phyloP scores from a whole-genome alignment of 345 rosid species.

The Draba incana region DNA sequence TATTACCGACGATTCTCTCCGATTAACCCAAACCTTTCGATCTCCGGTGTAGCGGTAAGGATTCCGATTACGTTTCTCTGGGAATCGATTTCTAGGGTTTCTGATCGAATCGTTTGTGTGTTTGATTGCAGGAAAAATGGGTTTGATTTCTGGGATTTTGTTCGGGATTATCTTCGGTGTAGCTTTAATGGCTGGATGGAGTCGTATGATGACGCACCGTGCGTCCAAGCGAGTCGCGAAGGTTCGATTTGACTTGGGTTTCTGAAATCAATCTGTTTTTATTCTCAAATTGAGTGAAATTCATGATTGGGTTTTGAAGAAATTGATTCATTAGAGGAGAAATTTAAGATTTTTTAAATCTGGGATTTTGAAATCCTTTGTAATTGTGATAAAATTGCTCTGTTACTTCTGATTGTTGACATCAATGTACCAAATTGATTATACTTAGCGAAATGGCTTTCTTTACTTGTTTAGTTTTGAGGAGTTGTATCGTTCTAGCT shows the following conservation, averaged over 20 bases:
- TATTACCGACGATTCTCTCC: slow-evolving; percentile 23
- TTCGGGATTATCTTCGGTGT: slow-evolving; percentile 85
- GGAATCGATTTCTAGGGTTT: slow-evolving; percentile 5
- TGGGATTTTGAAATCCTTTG: neutral
- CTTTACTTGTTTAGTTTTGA: neutral
- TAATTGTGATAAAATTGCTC: slow-evolving; percentile 5
- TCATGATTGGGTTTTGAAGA: neutral
- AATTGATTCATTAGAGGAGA: neutral
- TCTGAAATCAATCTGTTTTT: slow-evolving; percentile 2
- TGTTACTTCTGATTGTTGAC: neutral
- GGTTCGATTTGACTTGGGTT: slow-evolving; percentile 46
- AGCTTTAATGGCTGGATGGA: slow-evolving; percentile 93
- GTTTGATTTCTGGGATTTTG: slow-evolving; percentile 84
- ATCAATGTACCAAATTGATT: slow-evolving; percentile 10
- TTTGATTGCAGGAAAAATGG: slow-evolving; percentile 62
- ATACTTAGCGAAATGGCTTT: slow-evolving; percentile 1
- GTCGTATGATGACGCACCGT: slow-evolving; percentile 89
- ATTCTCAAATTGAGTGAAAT: neutral
- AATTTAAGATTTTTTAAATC: neutral
- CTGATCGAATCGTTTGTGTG: slow-evolving; percentile 25
- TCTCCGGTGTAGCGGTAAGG: slow-evolving; percentile 6
- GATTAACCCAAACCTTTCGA: neutral
- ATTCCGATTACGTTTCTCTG: slow-evolving; percentile 23
- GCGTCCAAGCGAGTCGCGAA: slow-evolving; percentile 80
- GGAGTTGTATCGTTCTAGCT: neutral